Evolutionary conservation across 2,329 filamentous ascomycete genomes (phyloP).

Genomic region (Talaromyces verruculosus): DNA sequence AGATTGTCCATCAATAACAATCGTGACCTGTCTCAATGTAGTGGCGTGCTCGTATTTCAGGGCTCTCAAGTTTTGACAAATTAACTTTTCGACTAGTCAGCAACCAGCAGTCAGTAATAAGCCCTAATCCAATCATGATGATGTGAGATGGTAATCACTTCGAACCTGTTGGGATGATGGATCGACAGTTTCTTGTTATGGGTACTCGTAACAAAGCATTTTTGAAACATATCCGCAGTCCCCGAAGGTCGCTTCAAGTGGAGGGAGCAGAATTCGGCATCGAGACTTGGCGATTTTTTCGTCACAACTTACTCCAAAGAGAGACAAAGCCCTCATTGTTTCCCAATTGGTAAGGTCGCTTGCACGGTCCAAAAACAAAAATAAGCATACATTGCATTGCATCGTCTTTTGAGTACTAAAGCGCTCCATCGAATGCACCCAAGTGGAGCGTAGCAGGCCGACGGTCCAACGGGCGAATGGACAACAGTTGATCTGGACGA

Average conservation of each 20-base stretch:
- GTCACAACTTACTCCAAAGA: not conserved
- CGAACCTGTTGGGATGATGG: not conserved
- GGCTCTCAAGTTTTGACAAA: not conserved
- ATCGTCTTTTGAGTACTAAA: not conserved
- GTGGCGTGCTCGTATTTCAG: not conserved
- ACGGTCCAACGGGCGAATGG: not conserved
- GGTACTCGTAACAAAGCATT: not conserved
- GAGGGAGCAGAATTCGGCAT: not conserved
- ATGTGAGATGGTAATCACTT: not conserved
- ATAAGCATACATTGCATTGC: conserved; percentile 16
- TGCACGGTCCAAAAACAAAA: not conserved
- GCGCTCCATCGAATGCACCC: not conserved
- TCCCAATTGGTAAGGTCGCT: not conserved
- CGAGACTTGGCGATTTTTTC: not conserved
- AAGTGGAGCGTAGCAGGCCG: not conserved
- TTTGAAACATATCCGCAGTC: not conserved
- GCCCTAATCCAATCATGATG: not conserved
- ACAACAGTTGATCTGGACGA: not conserved
- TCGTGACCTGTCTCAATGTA: not conserved
- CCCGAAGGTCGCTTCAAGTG: not conserved
- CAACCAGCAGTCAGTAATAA: not conserved
- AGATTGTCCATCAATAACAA: not conserved
- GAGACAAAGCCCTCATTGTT: not conserved
- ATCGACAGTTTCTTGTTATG: not conserved
- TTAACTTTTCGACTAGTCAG: not conserved